phyloP scores from a whole-genome alignment of 208 protist genomes.

The Wallacemonas collosoma region DNA sequence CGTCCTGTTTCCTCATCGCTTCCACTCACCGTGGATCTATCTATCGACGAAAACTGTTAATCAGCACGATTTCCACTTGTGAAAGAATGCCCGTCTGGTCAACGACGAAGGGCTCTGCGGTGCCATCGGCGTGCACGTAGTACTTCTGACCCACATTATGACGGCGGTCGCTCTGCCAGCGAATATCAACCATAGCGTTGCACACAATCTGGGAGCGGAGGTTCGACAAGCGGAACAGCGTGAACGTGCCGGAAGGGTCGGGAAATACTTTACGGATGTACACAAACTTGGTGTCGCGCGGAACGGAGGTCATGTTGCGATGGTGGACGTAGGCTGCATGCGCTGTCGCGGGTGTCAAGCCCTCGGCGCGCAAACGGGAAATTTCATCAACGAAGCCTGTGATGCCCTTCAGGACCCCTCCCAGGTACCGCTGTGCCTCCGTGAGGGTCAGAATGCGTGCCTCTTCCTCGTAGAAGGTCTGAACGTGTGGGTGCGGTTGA shows the following conservation, averaged over 20 bases:
- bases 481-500: constrained; percentile 86
- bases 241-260: constrained; percentile 75
- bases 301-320: constrained; percentile 59
- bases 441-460: constrained; percentile 64
- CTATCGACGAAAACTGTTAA: constrained; percentile 77
- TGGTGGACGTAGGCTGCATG: constrained; percentile 85
- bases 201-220: constrained; percentile 86
- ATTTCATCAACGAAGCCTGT: constrained; percentile 78
- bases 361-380: constrained; percentile 59
- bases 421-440: constrained; percentile 76
- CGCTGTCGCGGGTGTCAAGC: constrained; percentile 71
- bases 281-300: constrained; percentile 85
- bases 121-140: constrained; percentile 82
- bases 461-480: constrained; percentile 90
- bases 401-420: constrained; percentile 70
- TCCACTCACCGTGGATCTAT: not conserved
- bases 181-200: constrained; percentile 84
- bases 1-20: not conserved
- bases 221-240: constrained; percentile 87
- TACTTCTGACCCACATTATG: constrained; percentile 90
- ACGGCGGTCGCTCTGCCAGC: constrained; percentile 87
- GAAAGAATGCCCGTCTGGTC: constrained; percentile 81
- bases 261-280: constrained; percentile 90
- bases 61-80: constrained; percentile 77
- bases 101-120: constrained; percentile 78